phyloP scores from a whole-genome alignment of 257 asterid genomes.

The Solanum sejunctum region DNA sequence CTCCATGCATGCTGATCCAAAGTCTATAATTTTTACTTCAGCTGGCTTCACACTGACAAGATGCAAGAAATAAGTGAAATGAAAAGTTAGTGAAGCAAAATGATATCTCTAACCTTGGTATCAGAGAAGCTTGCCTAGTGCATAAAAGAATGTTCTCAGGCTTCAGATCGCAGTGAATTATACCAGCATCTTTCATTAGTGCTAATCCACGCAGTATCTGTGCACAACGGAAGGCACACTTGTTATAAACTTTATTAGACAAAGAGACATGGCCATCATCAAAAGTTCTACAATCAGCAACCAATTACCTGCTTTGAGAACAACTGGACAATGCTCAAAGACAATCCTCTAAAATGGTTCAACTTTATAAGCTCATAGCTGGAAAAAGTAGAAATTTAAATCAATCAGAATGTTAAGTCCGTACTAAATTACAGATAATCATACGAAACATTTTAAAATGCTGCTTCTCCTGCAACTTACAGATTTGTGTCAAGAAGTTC shows the following conservation, averaged over 20 bases:
- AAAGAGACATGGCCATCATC: neutral
- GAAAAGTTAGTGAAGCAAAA: neutral
- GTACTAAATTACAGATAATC: neutral
- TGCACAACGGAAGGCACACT: neutral
- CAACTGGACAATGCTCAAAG: conserved; percentile 86
- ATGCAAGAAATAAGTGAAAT: neutral
- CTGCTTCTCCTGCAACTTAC: conserved; percentile 43
- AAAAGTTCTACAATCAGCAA: conserved; percentile 1
- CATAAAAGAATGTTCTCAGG: conserved; percentile 96
- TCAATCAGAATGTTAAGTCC: neutral
- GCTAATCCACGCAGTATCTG: conserved; percentile 91
- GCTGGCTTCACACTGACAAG: conserved; percentile 85
- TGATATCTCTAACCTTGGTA: conserved; percentile 5
- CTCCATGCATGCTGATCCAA: conserved; percentile 98
- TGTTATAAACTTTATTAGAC: conserved; percentile 7
- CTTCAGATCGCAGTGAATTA: conserved; percentile 95
- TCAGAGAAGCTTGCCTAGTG: conserved; percentile 54
- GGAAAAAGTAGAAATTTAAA: conserved; percentile 3
- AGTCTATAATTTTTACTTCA: conserved; percentile 91
- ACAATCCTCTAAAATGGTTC: conserved; percentile 85
- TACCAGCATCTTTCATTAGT: conserved; percentile 90
- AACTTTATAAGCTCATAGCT: conserved; percentile 97
- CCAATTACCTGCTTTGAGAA: conserved; percentile 83
- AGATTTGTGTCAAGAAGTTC: conserved; percentile 90
- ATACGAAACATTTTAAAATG: neutral